Conservation (phyloP, 768 basidiomycete species). For the Glaciozyma martinii region DNA sequence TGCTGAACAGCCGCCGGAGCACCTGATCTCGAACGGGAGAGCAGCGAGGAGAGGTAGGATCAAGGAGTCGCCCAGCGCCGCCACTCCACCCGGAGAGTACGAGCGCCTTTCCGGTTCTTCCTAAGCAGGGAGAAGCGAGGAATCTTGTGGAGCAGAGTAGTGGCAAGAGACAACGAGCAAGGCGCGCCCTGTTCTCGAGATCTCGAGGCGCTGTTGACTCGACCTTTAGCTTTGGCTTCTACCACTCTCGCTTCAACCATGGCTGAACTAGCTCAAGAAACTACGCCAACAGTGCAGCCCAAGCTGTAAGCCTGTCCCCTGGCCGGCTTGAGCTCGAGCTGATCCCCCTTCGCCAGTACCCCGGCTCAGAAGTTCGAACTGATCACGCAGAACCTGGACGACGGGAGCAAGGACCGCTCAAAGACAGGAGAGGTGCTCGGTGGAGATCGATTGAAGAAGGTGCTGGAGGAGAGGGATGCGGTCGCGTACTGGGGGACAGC, state of each 20-base stretch:
- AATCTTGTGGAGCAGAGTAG: too few species aligned
- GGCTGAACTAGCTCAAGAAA: background rate
- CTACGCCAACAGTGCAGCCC: background rate
- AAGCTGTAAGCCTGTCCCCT: background rate
- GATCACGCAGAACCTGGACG: constrained; percentile 70
- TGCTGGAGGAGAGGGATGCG: constrained; percentile 38
- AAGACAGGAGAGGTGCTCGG: constrained; percentile 61
- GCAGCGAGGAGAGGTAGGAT: background rate
- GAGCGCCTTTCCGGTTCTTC: too few species aligned
- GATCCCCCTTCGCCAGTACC: constrained; percentile 5
- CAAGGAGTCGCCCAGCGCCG: background rate
- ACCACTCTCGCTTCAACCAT: background rate
- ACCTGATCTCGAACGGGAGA: too few species aligned
- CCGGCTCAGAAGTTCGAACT: constrained; percentile 51
- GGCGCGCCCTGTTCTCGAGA: background rate
- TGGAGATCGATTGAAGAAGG: constrained; percentile 68
- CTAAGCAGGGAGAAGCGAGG: too few species aligned
- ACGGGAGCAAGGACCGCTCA: too few species aligned
- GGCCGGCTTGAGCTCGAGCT: background rate
- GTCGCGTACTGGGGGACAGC: constrained; percentile 60
- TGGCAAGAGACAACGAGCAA: background rate
- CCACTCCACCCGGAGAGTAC: too few species aligned
- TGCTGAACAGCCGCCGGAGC: too few species aligned
- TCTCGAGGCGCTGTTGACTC: background rate
- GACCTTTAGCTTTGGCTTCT: too few species aligned